Base-by-base conservation (phyloP, 192 early-diverging fungal genomes). In the Chytriomyces sp. region DNA sequence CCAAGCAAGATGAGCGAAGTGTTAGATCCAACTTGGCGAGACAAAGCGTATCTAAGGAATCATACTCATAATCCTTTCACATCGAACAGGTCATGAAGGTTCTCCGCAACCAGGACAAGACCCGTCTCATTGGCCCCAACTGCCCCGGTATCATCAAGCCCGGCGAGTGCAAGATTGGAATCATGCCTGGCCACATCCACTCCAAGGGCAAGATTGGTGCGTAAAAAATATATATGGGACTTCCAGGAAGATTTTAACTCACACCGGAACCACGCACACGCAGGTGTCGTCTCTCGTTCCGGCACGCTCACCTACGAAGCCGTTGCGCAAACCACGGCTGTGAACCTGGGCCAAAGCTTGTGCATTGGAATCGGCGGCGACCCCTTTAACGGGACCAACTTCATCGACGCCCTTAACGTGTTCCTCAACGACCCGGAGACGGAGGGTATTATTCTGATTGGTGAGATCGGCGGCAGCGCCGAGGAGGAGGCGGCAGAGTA, bases 121-220 rank as follows among this genome's bases (percentile, higher is more conserved):
- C 96, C 38, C 92, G 98, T 72, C 85, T 99, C 55, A 91, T 99
- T 49, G 98, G 98, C 40, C 98, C 98, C 78, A 99, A 99, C 93
- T 99, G 98, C 84, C 98, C 98, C 14, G 98, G 98, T 70, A 97
- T 99, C 82, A 99, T 99, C 84, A 91, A 91, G 28, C 94, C 96
- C 12, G 91, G 84, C 39, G 92, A 91, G 69, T 99, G 98, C 89
- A 99, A 99, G 89, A 98, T 99, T 62, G 98, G 98, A 63, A 98
- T 99, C 82, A 98, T 99, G 98, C 96, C 98, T 37, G 98, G 94
- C 61, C 93, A 96, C 80, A 99, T 99, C 80, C 94, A 98, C 89
- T 89, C 86, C 82, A 90, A 85, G 76, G 98, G 98, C 65, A 95
- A 92, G 84, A 91, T 99, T 71, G 87, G 86, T 69, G 34, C 30